Evolutionary conservation across 2,329 filamentous ascomycete genomes (phyloP), one percentile per base, ranked within the genome.

Genomic region (Pseudogymnoascus sp.): DNA sequence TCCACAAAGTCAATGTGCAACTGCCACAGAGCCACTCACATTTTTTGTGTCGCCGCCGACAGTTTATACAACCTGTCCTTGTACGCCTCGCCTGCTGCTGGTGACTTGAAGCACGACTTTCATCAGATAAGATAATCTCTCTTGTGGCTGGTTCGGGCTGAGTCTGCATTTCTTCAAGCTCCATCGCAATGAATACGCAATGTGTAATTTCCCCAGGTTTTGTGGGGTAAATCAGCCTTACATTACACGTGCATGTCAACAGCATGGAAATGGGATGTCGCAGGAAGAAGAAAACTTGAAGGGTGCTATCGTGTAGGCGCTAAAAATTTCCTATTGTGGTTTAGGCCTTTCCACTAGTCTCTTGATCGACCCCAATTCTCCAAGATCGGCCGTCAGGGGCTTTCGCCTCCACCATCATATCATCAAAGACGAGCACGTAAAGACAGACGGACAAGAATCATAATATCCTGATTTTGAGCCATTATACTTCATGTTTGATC

Each of bases 31-130:
- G 6, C n/a, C 56, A 61, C 64, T 50, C 59, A 71, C 72, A 75
- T 70, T 75, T 74, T 60, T 72, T 68, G 22, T 71, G 67, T 19
- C 71, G 66, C 19, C 70, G 72, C 66, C 72, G 71, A 67, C 72
- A 74, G 61, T 71, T 72, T 26, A 72, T 60, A 65, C 72, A 75
- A 0, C 73, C 73, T 2, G 69, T 72, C 60, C 72, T 67, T 4
- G 72, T 74, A 28, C 72, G 68, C 40, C 69, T 71, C 61, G 63
- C 63, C 31, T 62, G 65, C 2, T 40, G 14, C 24, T 4, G 40
- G 16, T n/a, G 40, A 43, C 40, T 43, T n/a, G 10, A 4, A 11
- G 11, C 10, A 6, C 19, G 19, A 3, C 40, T 43, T 43, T 24
- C 40, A 24, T 12, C 40, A 12, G 10, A 19, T 24, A 11, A 22